Conservation (phyloP, 2,329 filamentous ascomycete species). For the Byssothecium circinans region DNA sequence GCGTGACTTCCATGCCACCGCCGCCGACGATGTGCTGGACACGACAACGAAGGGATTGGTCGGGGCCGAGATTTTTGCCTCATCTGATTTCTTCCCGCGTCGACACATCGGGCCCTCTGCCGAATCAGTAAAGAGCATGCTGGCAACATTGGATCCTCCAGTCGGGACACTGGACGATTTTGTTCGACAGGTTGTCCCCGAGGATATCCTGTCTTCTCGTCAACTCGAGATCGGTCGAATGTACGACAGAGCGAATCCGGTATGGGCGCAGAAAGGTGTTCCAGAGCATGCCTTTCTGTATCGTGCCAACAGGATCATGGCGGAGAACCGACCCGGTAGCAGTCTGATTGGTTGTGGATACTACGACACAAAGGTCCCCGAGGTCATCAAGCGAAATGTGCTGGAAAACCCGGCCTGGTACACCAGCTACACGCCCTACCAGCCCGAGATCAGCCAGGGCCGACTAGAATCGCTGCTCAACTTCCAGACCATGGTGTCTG, state of each 20-base stretch:
- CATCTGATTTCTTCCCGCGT: conserved; percentile 69
- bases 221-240: conserved; percentile 57
- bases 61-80: conserved; percentile 39
- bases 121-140: conserved; percentile 72
- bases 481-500: conserved; percentile 90
- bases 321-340: conserved; percentile 63
- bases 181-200: conserved; percentile 78
- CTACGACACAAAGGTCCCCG: conserved; percentile 80
- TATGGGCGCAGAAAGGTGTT: conserved; percentile 40
- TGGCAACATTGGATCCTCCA: conserved; percentile 75
- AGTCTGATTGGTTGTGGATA: conserved; percentile 87
- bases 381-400: conserved; percentile 90
- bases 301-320: conserved; percentile 57
- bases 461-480: conserved; percentile 89
- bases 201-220: conserved; percentile 71
- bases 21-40: conserved; percentile 36
- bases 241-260: conserved; percentile 18
- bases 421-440: conserved; percentile 96
- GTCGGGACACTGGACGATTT: conserved; percentile 77
- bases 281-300: conserved; percentile 63
- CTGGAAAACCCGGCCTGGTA: conserved; percentile 96
- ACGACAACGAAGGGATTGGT: conserved; percentile 23
- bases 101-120: conserved; percentile 86
- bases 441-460: conserved; percentile 95
- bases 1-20: conserved; percentile 27